A percentile compares a stretch with the other conserved stretches of the same genome.
Evolutionary conservation across 768 basidiomycete genomes (phyloP).

Genomic region (Termitomyces sp.): DNA sequence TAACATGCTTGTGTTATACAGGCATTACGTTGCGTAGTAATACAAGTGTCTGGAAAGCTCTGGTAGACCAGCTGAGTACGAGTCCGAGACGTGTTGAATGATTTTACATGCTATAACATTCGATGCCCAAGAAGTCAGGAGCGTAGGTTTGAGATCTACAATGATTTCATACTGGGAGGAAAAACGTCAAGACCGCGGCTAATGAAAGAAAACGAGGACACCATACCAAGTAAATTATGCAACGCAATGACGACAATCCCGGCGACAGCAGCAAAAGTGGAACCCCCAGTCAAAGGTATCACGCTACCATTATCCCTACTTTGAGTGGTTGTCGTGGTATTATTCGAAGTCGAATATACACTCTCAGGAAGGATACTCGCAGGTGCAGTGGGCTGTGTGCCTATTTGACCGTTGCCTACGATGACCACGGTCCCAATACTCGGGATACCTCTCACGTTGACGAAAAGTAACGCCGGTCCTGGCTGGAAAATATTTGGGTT

Average conservation of each 20-base stretch:
- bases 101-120: background rate
- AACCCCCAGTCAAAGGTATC: background rate
- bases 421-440: conserved; percentile 74
- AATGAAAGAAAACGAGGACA: background rate
- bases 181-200: background rate
- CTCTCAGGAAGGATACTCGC: conserved; percentile 20
- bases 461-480: conserved; percentile 80
- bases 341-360: conserved; percentile 2
- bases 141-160: too few species aligned
- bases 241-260: background rate
- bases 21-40: background rate
- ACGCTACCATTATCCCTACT: background rate
- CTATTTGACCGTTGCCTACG: conserved; percentile 76
- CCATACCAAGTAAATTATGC: background rate
- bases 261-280: background rate
- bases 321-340: background rate
- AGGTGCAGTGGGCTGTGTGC: conserved; percentile 51
- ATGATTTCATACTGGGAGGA: too few species aligned
- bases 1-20: background rate
- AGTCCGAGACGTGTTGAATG: background rate
- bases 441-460: conserved; percentile 82
- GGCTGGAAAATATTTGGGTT: conserved; percentile 86
- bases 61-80: too few species aligned
- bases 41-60: too few species aligned
- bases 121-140: background rate